Evolutionary conservation across 1,284 basidiomycete species (phyloP), one percentile per base, ranked within the genome.

Genomic region (Stygiomarasmius scandens): DNA sequence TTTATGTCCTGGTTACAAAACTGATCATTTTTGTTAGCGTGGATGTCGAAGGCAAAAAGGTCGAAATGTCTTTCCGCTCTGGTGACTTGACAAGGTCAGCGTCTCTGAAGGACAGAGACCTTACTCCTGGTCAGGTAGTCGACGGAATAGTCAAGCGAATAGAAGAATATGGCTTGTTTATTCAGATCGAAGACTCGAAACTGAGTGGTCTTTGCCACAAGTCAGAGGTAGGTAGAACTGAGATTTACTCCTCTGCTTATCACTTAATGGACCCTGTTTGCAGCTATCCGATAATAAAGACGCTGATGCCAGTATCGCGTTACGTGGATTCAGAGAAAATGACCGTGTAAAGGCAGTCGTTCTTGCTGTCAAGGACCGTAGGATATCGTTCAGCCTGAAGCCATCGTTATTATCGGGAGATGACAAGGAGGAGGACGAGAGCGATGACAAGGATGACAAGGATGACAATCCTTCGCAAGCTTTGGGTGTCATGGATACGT

Each of bases 141-240:
- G 82, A 87, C 34, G 89, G 91, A 14, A 76, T 77, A 29, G 84
- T 96, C 49, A 92, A 89, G 71, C 85, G 82, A 62, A 81, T 96
- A 10, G 92, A 95, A 71, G 83, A 87, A 36, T 99, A 93, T 67
- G 97, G 97, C 16, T 80, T 98, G 38, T 98, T 99, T 76, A 86
- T 99, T 54, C 84, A 90, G 69, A 89, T 98, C 44, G 86, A 92
- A 10, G 89, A 84, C 14, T 90, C 91, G 1, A 90, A 89, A 66
- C 77, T 98, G 50, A 89, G 83, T 56, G 97, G 97, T 4, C 79
- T 99, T 10, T 98, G 96, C 71, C 97, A 99, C 74, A 95, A 95
- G 73, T 93, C 92, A 20, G 84, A 97, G 80, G 91, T 90, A 67
- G 53, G 80, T 44, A 24, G 19, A 16, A n/a, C 32, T 24, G 41